These are phyloP conservation scores for Coemansia sp. DNA, from an alignment of 192 early-diverging fungal species.

Conservation along the genomic window DNA sequence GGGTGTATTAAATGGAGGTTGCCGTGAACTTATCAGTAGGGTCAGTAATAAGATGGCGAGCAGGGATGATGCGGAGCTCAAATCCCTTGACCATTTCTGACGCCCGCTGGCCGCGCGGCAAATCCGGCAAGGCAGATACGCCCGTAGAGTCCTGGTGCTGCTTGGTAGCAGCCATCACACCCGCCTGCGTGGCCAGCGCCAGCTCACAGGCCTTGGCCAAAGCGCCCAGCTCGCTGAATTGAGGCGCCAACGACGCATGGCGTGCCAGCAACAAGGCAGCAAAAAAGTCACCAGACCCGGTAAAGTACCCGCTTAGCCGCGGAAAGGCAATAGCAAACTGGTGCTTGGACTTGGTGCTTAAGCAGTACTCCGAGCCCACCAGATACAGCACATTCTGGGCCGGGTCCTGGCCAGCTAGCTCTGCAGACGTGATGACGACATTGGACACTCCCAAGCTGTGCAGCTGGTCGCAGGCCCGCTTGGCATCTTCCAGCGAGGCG, in stretches of 20 bases:
- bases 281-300: conserved; percentile 92
- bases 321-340: conserved; percentile 75
- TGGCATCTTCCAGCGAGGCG: conserved; percentile 52
- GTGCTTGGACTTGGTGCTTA: conserved; percentile 13
- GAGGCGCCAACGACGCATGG: conserved; percentile 44
- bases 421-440: conserved; percentile 78
- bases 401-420: conserved; percentile 33
- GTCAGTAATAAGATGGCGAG: conserved; percentile 42
- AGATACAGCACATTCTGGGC: conserved; percentile 41
- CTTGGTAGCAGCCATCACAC: conserved; percentile 65
- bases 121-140: conserved; percentile 11
- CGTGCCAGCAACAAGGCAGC: conserved; percentile 70
- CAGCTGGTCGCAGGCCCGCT: conserved; percentile 58
- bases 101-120: conserved; percentile 24
- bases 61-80: conserved; percentile 73
- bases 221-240: conserved; percentile 11
- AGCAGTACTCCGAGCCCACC: conserved; percentile 46
- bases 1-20: conserved; percentile 3
- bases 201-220: conserved; percentile 61
- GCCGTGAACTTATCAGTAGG: conserved; percentile 12
- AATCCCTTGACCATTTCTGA: conserved; percentile 55
- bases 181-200: conserved; percentile 67
- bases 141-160: conserved; percentile 34
- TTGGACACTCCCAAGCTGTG: conserved; percentile 65
- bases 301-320: conserved; percentile 72